Evolutionary conservation across 208 protist species (phyloP), one percentile per base, ranked within the genome.

Genomic region (Trypanosoma vivax): DNA sequence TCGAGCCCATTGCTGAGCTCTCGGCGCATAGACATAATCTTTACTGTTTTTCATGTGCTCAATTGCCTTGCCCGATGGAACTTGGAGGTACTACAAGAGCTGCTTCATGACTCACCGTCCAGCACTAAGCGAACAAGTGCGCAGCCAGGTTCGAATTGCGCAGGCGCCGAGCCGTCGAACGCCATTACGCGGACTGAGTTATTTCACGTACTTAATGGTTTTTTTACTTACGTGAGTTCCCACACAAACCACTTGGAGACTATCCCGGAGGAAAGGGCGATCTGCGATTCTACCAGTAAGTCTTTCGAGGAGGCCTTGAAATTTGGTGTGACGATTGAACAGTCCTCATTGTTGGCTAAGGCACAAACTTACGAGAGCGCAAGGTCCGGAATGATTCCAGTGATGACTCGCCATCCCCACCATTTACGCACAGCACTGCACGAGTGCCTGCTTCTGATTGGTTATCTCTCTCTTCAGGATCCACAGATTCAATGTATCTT

Each of bases 381-480:
- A 27, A 49, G 11, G 21, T 24, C 61, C 3, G 33, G 46, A 24
- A 16, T 35, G 46, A 25, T 35, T 33, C 21, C 11, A 46, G 27
- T 14, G 43, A 46, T 19, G 31, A 30, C 19, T 27, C 48, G 23
- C n/a, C 39, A 28, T 34, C 38, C 40, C 9, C 73, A 70, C 42
- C 74, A 77, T 41, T 46, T 93, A n/a, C 79, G 86, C 3, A 76
- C 79, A 16, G 65, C 79, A 7, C 47, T 93, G 35, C 86, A 93
- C 43, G 86, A 93, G 61, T 84, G 73, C 65, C 60, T 93, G 27
- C 63, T 93, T 6, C 34, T 93, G 13, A 58, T 90, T 24, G 79
- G 82, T 9, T 93, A 93, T 51, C 66, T 93, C 11, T 89, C 71
- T 43, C 59, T 93, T 10, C 79, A 89, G 37, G 77, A 93, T 56